A percentile compares a stretch with the other conserved stretches of the same genome.
phyloP scores from a whole-genome alignment of 257 asterid species.

The Parsonsia alboflavescens region DNA sequence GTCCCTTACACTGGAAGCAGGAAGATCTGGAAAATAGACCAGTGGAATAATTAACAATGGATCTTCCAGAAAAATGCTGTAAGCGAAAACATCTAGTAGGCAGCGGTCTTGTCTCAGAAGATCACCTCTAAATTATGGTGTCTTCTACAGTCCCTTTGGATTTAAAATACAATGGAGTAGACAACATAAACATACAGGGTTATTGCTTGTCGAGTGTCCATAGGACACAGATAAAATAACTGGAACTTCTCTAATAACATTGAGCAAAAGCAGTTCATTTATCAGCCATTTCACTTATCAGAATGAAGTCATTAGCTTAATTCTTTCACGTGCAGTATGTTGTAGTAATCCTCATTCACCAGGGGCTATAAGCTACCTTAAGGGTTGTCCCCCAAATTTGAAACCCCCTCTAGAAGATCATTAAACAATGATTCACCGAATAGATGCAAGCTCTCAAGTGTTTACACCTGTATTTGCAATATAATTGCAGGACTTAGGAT shows the following conservation, averaged over 20 bases:
- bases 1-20: conserved; percentile 67
- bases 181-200: not conserved
- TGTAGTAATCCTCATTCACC: not conserved
- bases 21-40: conserved; percentile 50
- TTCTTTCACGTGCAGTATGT: not conserved
- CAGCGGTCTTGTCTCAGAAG: not conserved
- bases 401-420: not conserved
- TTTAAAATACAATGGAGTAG: not conserved
- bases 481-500: not conserved
- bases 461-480: not conserved
- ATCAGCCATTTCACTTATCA: too few species aligned
- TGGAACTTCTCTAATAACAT: not conserved
- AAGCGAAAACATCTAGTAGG: not conserved
- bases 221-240: not conserved
- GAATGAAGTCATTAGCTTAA: too few species aligned
- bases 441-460: not conserved
- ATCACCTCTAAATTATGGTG: not conserved
- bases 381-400: not conserved
- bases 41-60: not conserved
- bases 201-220: not conserved
- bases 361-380: not conserved
- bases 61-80: not conserved
- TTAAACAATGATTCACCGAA: not conserved
- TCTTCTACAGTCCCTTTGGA: not conserved
- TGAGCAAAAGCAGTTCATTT: not conserved